Evolutionary conservation across 306 rosid species (phyloP).

Genomic region (Trifolium pratense): DNA sequence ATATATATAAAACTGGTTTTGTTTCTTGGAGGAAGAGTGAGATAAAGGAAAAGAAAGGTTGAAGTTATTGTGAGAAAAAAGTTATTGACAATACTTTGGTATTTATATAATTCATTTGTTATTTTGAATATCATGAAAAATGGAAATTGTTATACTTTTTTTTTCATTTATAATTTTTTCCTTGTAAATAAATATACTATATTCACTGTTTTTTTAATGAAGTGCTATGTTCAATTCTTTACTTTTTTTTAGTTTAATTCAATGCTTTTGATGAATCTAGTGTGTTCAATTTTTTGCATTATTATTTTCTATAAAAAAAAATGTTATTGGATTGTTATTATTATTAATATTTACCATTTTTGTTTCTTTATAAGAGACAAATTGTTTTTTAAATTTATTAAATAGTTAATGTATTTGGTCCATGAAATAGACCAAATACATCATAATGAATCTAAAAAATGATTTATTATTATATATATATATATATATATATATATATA

Average conservation of each 20-base stretch:
- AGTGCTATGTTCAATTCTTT: background rate
- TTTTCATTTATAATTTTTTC: background rate
- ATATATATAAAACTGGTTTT: conserved; percentile 22
- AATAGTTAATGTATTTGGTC: no score
- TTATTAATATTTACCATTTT: background rate
- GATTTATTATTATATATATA: no score
- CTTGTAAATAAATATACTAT: background rate
- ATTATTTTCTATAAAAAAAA: background rate
- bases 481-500: no score
- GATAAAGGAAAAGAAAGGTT: background rate
- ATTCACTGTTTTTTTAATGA: background rate
- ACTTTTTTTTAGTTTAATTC: background rate
- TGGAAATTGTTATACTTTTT: no score
- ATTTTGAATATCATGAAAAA: no score
- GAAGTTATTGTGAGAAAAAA: background rate
- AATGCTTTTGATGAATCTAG: background rate
- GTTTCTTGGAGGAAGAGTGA: conserved; percentile 11
- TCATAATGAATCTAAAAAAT: no score
- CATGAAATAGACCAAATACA: no score
- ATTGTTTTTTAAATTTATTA: no score
- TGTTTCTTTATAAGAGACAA: no score
- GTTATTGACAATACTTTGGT: no score
- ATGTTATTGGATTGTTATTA: background rate
- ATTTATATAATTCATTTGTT: no score
- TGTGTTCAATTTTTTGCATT: no score